These are phyloP conservation scores for Pichia paraexigua DNA, from an alignment of 805 yeast genomes.

Conservation along the genomic window DNA sequence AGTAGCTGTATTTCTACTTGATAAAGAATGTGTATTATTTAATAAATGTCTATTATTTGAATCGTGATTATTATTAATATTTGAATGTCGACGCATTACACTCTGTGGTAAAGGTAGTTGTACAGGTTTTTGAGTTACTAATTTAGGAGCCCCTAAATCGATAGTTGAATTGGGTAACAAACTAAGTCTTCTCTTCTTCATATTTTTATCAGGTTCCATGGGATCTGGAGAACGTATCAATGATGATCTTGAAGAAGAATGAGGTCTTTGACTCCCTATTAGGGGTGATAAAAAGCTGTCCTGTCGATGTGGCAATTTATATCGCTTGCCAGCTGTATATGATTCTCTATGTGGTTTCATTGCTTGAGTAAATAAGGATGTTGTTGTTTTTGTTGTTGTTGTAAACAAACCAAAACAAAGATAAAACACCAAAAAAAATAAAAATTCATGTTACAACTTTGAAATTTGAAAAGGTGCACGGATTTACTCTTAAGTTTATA, in stretches of 20 bases:
- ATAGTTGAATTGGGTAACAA: constrained; percentile 16
- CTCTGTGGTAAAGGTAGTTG: constrained; percentile 3
- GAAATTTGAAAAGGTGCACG: not conserved
- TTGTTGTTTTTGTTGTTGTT: not conserved
- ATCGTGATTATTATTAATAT: constrained; percentile 9
- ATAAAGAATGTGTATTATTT: not conserved
- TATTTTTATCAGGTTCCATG: not conserved
- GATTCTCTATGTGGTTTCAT: constrained; percentile 1
- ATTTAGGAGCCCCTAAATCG: constrained; percentile 23
- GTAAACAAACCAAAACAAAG: not conserved
- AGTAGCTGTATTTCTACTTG: not conserved
- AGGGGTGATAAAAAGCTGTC: constrained; percentile 7
- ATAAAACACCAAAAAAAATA: not conserved
- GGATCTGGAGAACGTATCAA: constrained; percentile 8
- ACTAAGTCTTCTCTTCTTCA: constrained; percentile 23
- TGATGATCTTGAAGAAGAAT: constrained; percentile 4
- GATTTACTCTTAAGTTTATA: no score
- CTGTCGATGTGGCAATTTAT: not conserved
- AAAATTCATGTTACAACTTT: not conserved
- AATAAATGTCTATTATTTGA: not conserved
- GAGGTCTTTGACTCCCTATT: not conserved
- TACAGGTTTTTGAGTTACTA: constrained; percentile 12
- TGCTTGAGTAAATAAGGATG: not conserved
- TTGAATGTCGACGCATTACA: constrained; percentile 20
- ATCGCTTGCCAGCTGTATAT: not conserved